Conservation (phyloP, 306 rosid species). For the Sicyos baderoa region DNA sequence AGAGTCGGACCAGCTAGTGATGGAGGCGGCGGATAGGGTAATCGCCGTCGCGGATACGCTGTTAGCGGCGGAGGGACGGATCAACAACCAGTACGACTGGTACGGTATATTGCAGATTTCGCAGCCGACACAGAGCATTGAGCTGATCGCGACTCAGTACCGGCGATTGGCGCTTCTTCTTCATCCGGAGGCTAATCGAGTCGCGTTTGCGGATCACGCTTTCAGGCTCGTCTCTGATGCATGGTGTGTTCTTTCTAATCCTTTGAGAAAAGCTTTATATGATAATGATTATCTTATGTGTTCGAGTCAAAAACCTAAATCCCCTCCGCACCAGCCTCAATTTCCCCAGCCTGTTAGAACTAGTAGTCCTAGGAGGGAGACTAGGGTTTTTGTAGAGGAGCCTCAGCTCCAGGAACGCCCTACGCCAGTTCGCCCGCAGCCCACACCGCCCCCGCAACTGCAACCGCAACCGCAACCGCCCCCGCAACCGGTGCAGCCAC, state of each 20-base stretch:
- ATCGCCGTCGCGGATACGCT: conserved; percentile 73
- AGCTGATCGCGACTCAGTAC: conserved; percentile 58
- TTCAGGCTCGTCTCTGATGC: conserved; percentile 66
- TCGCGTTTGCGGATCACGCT: conserved; percentile 54
- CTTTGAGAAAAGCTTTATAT: conserved; percentile 43
- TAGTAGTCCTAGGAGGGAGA: conserved; percentile 8
- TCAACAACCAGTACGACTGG: conserved; percentile 50
- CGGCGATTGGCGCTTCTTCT: conserved; percentile 66
- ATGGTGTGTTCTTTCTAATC: conserved; percentile 64
- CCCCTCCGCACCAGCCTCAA: conserved; percentile 15
- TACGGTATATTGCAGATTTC: conserved; percentile 57
- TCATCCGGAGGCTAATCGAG: conserved; percentile 49
- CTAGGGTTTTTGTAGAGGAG: conserved; percentile 12
- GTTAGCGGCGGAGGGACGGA: conserved; percentile 52
- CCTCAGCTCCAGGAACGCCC: conserved; percentile 12
- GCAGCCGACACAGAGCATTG: conserved; percentile 53
- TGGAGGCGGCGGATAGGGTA: conserved; percentile 55
- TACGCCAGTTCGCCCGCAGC: neutral
- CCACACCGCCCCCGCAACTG: neutral
- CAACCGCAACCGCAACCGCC: no score
- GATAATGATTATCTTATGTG: conserved; percentile 45
- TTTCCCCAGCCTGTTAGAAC: conserved; percentile 11
- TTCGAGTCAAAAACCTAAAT: conserved; percentile 18
- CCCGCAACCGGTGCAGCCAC: no score
- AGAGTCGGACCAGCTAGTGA: conserved; percentile 59